Base-by-base conservation (phyloP, 495 filamentous ascomycete genomes). In the Xylaria cubensis region DNA sequence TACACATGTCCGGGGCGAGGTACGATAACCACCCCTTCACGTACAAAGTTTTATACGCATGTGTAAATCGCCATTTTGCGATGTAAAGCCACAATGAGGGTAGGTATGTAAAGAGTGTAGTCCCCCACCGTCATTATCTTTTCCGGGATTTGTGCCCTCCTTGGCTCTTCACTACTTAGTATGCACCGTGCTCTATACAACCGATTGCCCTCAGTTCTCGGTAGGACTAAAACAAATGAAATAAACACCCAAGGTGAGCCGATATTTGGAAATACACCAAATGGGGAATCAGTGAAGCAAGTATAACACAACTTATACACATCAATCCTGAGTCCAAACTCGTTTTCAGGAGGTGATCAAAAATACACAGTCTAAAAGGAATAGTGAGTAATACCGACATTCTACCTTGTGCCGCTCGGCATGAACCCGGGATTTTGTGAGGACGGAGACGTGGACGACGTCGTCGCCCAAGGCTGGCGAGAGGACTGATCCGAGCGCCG, bases 401-500 rank as follows among this genome's bases (percentile, higher is more conserved):
- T 50, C 39, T 53, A 56, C 13, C 29, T 56, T 19, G 3, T 50
- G n/a, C 36, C 36, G 13, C 34, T n/a, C 21, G 46, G 36, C 19
- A 19, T 12, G 12, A 53, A 64, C 36, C 1, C 29, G 4, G 69
- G 41, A 32, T 24, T 46, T n/a, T 53, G 46, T 4, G 58, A 34
- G 4, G 68, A 59, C 19, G 46, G 36, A 6, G 68, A 53, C 10
- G 15, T 36, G 32, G 50, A 32, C 44, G 46, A 64, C 24, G 44
- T 2, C 9, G 59, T 55, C 21, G 26, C 46, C 19, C 21, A 41
- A 17, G 26, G 4, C 24, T 56, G 69, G 4, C 10, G 59, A 42
- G 68, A 70, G 8, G 13, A 53, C 36, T 59, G 62, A 17, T 65
- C 51, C n/a, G 29, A 42, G 36, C 63, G 63, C 46, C 62, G 48